Base-by-base conservation (phyloP, 176 grass and related monocot species). In the Oryza australiensis region DNA sequence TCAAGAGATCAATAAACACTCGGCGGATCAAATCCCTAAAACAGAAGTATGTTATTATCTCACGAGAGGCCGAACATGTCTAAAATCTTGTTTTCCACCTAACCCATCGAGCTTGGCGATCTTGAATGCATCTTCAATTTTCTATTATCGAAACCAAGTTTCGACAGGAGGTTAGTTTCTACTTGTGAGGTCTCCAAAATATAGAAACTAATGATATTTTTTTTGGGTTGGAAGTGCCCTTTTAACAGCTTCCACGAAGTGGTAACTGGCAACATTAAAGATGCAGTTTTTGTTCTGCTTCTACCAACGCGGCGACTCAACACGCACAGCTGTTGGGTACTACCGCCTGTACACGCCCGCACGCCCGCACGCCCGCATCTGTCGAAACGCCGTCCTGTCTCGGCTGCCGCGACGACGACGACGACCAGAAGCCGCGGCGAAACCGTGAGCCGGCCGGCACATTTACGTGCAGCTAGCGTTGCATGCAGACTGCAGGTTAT, bases 201-300 rank as follows among this genome's bases (percentile, higher is more conserved):
- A n/a, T n/a, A n/a, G n/a, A n/a, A n/a, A n/a, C n/a, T n/a, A n/a
- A n/a, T n/a, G n/a, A n/a, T n/a, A n/a, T n/a, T n/a, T n/a, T n/a
- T n/a, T n/a, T n/a, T n/a, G n/a, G n/a, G n/a, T n/a, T n/a, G n/a
- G n/a, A n/a, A n/a, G n/a, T n/a, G n/a, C n/a, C n/a, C n/a, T n/a
- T n/a, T n/a, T n/a, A n/a, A n/a, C 72, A 53, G 72, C 72, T 74
- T 74, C 70, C 70, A 15, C 70, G 70, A 73, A 73, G 43, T 11
- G 16, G 18, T 53, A 18, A 23, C 33, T 38, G 3, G 49, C 33
- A 22, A 7, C 66, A 20, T 18, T 33, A 29, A 29, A 16, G 55
- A 65, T 53, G 49, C 4, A 7, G 16, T 59, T 22, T 7, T 23
- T 7, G 5, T 59, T n/a, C 53, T 23, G 53, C 20, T 34, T 8